A percentile compares a stretch with the other conserved stretches of the same genome.
Conservation (phyloP, 2,329 filamentous ascomycete species). For the Scedosporium dehoogii region DNA sequence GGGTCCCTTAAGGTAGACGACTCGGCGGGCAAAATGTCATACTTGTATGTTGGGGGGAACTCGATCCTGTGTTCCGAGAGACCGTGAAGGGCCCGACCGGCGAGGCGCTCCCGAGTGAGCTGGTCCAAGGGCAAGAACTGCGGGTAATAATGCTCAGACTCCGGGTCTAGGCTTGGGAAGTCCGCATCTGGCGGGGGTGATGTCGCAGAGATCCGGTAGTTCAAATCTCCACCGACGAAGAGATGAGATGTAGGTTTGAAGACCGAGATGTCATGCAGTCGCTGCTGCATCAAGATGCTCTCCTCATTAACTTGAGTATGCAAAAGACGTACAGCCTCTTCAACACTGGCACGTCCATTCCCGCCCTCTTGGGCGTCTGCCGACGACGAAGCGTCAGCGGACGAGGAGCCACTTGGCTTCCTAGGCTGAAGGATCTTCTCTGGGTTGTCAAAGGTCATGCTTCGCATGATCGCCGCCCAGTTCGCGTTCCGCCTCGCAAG, state of each 20-base stretch:
- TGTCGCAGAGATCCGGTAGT: constrained; percentile 74
- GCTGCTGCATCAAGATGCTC: constrained; percentile 27
- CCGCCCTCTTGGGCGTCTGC: constrained; percentile 12
- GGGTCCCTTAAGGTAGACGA: constrained; percentile 12
- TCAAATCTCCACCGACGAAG: constrained; percentile 85
- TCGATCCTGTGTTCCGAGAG: constrained; percentile 62
- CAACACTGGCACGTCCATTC: constrained; percentile 5
- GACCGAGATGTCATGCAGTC: constrained; percentile 51
- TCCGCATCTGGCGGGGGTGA: constrained; percentile 50
- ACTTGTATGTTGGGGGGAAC: constrained; percentile 95
- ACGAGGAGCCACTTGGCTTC: neutral
- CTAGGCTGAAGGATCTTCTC: constrained; percentile 23
- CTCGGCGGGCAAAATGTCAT: constrained; percentile 37
- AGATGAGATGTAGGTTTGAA: constrained; percentile 68
- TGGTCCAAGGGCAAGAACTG: constrained; percentile 68
- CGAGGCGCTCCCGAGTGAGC: constrained; percentile 58
- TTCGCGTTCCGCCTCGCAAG: constrained; percentile 70
- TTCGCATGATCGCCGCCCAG: constrained; percentile 75
- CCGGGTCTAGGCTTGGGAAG: constrained; percentile 51
- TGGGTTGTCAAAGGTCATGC: constrained; percentile 62
- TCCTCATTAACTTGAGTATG: constrained; percentile 24
- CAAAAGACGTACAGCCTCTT: constrained; percentile 20
- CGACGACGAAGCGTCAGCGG: neutral
- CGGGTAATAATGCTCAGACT: constrained; percentile 51
- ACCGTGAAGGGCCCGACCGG: constrained; percentile 66